Base-by-base conservation (phyloP, 1,284 basidiomycete genomes). In the Laetiporus sulphureus region DNA sequence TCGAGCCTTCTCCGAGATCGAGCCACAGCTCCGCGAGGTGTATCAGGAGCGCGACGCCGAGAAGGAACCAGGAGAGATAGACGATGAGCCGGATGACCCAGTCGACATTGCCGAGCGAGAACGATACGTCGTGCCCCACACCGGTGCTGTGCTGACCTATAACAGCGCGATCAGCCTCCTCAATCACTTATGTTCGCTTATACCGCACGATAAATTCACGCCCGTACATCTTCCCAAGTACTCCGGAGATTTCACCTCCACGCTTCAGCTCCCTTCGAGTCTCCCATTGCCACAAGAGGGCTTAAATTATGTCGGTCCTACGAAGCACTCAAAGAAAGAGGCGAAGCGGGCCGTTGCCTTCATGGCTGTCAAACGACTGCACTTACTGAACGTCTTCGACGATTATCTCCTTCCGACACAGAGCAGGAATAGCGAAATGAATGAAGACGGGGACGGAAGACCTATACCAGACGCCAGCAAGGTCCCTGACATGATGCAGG, bases 291-390 rank as follows among this genome's bases (percentile, higher is more conserved):
- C 75, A 0, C 58, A 67, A 0, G 60, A 72, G 27, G 63, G 76
- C 39, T 70, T 83, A 3, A 59, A 66, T 5, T 81, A 75, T 47
- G 55, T 61, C 8, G 87, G 88, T 0, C 77, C 78, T 1, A 44
- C 49, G 7, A 75, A 74, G 44, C 64, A 66, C 24, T 77, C 83
- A 8, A 91, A 90, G 59, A 79, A 74, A 49, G 85, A 87, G 55
- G 88, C 90, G 1, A 88, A 80, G 55, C 78, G 87, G 13, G 80
- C 83, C 2, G 88, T 77, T 7, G 84, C 88, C 0, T 92, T 89
- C 56, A 61, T 75, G 44, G 86, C 83, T 2, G 83, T 87, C 19
- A 78, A 75, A 50, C 65, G 68, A 3, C 66, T 93, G 16, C 74
- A 82, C 48, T 65, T 68, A 29, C 64, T 87, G n/a, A 73, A 81